phyloP scores from a whole-genome alignment of 2,329 filamentous ascomycete genomes.

The Colletotrichum sidae region DNA sequence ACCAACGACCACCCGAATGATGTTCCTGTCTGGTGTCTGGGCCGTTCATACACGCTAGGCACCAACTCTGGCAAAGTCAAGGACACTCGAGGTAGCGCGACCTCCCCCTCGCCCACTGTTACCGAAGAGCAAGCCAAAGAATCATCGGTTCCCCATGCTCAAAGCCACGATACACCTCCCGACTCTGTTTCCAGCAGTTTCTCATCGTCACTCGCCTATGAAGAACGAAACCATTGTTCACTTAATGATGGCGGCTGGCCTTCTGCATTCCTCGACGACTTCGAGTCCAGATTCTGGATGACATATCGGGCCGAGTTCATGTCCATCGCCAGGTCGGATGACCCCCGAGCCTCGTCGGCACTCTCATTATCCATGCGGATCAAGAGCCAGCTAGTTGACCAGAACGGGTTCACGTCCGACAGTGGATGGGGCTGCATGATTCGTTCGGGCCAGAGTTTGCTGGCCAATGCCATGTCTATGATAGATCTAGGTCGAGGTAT shows the following conservation, averaged over 20 bases:
- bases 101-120: conserved; percentile 28
- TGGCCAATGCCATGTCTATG: conserved; percentile 85
- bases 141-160: conserved; percentile 39
- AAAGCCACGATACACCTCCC: conserved; percentile 57
- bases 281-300: conserved; percentile 95
- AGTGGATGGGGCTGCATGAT: conserved; percentile 99
- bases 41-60: conserved; percentile 62
- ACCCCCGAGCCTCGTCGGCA: conserved; percentile 75
- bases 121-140: conserved; percentile 17
- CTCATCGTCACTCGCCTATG: conserved; percentile 63
- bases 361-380: conserved; percentile 89
- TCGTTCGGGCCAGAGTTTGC: conserved; percentile 89
- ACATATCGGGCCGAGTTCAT: conserved; percentile 92
- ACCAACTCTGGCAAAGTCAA: conserved; percentile 40
- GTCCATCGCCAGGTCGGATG: conserved; percentile 81
- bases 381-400: conserved; percentile 82
- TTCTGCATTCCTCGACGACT: conserved; percentile 85
- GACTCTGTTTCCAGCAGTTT: conserved; percentile 64
- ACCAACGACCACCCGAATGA: conserved; percentile 78
- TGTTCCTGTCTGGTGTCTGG: conserved; percentile 86
- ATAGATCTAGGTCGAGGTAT: conserved; percentile 83
- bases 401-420: conserved; percentile 88
- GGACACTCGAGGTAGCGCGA: conserved; percentile 23
- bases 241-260: conserved; percentile 78
- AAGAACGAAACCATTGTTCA: conserved; percentile 47